Percentiles rank a stretch among this genome's conserved stretches.
phyloP scores from a whole-genome alignment of 1,284 basidiomycete genomes.

The Tranzscheliella williamsii region DNA sequence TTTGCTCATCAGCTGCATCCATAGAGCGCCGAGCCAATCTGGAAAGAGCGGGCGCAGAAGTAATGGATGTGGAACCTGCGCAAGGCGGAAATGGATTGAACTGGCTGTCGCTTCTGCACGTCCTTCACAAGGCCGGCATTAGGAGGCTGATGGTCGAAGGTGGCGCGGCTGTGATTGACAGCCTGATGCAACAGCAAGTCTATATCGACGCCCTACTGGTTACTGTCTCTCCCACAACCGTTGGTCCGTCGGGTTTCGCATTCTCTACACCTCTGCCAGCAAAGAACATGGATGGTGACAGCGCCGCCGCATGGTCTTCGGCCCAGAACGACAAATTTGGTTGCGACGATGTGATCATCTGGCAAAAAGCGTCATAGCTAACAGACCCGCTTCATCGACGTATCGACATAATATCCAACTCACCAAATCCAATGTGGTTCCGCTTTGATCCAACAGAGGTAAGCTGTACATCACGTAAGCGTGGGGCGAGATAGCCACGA shows the following conservation, averaged over 20 bases:
- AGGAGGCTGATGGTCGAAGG: constrained; percentile 91
- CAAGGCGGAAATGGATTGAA: constrained; percentile 53
- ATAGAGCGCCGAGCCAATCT: constrained; percentile 44
- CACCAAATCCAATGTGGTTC: no score
- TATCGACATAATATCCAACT: no score
- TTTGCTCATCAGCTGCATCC: constrained; percentile 63
- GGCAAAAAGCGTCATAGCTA: constrained; percentile 10
- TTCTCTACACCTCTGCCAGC: constrained; percentile 9
- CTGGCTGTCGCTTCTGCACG: constrained; percentile 30
- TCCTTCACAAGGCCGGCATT: constrained; percentile 64
- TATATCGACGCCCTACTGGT: constrained; percentile 29
- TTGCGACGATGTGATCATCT: constrained; percentile 17
- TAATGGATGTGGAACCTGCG: constrained; percentile 21
- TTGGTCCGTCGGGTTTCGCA: constrained; percentile 18
- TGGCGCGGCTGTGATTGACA: constrained; percentile 78
- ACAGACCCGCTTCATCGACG: no score
- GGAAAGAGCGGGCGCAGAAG: constrained; percentile 62
- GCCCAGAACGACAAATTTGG: constrained; percentile 12
- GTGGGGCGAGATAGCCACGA: no score
- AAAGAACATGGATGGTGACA: neutral
- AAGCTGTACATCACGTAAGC: no score
- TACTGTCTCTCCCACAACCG: constrained; percentile 15
- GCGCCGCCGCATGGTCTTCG: neutral
- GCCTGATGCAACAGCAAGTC: constrained; percentile 64
- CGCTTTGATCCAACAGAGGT: no score